These are phyloP conservation scores for Penicillium sp. DNA, from an alignment of 2,329 filamentous ascomycete genomes.

Conservation along the genomic window DNA sequence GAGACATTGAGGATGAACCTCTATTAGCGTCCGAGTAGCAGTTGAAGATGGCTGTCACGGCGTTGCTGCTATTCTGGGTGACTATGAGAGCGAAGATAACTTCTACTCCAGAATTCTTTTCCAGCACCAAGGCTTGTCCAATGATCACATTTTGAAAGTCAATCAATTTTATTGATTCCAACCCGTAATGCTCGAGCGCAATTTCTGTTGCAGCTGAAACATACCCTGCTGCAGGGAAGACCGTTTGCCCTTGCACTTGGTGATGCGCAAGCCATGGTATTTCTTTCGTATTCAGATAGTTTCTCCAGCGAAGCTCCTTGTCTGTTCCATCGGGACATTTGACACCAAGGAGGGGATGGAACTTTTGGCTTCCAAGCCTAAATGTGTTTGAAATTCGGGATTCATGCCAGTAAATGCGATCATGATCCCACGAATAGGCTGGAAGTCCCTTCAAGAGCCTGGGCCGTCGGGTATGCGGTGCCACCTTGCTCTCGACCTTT, in stretches of 20 bases:
- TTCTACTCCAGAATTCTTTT: slow-evolving; percentile 22
- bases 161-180: slow-evolving; percentile 19
- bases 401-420: slow-evolving; percentile 24
- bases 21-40: slow-evolving; percentile 22
- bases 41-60: slow-evolving; percentile 12
- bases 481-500: slow-evolving; percentile 5
- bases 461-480: neutral
- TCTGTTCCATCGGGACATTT: slow-evolving; percentile 18
- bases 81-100: slow-evolving; percentile 21
- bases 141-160: slow-evolving; percentile 25
- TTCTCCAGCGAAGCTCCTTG: slow-evolving; percentile 31
- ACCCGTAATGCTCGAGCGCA: slow-evolving; percentile 10
- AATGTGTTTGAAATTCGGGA: slow-evolving; percentile 15
- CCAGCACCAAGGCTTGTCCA: slow-evolving; percentile 26
- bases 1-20: slow-evolving; percentile 13
- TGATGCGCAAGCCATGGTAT: slow-evolving; percentile 37
- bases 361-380: slow-evolving; percentile 10
- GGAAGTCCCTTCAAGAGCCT: slow-evolving; percentile 18
- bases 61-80: neutral
- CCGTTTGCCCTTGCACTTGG: slow-evolving; percentile 30
- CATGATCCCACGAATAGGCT: slow-evolving; percentile 24
- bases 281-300: slow-evolving; percentile 29
- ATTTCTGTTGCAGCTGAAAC: slow-evolving; percentile 29
- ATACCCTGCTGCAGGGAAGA: slow-evolving; percentile 33
- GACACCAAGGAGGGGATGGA: slow-evolving; percentile 21